A percentile compares a stretch with the other conserved stretches of the same genome.
These are phyloP conservation scores for Cladorrhinum sp. DNA, from an alignment of 2,329 filamentous ascomycete genomes.

Conservation along the genomic window DNA sequence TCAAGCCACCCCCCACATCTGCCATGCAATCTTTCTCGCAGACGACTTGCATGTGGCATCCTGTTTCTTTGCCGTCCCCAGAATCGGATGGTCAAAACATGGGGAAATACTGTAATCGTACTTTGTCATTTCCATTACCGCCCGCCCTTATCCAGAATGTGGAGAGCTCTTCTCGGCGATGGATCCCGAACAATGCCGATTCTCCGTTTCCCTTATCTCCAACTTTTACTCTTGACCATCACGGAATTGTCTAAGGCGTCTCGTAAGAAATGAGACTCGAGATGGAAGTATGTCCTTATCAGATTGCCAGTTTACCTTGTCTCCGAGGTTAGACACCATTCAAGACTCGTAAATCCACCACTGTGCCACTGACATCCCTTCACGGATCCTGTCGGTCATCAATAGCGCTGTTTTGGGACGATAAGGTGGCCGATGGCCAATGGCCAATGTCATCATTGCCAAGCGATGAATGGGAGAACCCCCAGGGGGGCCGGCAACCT, in stretches of 20 bases:
- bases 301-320: neutral
- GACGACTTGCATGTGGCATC: no score
- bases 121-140: neutral
- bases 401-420: neutral
- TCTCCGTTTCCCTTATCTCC: neutral
- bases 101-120: neutral
- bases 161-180: neutral
- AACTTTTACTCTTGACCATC: neutral
- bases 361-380: neutral
- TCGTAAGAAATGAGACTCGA: no score
- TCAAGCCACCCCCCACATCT: no score
- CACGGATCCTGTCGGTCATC: neutral
- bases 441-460: neutral
- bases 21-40: no score
- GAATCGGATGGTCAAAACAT: neutral
- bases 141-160: neutral
- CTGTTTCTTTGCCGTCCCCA: neutral
- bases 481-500: no score
- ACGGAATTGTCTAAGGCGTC: neutral
- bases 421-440: neutral
- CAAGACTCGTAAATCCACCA: no score
- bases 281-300: no score
- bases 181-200: neutral
- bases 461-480: neutral
- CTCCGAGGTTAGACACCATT: neutral